Base-by-base conservation (phyloP, 352 stramenopile species). In the Phytophthora pini region DNA sequence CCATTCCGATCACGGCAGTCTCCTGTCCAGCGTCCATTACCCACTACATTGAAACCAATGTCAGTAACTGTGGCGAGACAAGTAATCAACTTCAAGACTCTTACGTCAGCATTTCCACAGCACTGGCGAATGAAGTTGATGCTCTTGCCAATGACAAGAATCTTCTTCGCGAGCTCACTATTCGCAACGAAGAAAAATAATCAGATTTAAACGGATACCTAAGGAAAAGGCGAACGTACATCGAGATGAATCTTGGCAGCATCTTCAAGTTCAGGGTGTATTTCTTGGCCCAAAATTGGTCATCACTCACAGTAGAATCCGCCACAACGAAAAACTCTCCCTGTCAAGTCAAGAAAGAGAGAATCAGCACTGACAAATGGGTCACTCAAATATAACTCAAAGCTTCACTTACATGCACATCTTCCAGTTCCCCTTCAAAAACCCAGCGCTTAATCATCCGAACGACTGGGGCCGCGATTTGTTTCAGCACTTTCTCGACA, bases 121-220 rank as follows among this genome's bases (percentile, higher is more conserved):
- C 95, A 99, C 46, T 92, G 79, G 15, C 97, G 89, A 72, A 99
- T 98, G 54, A 99, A 99, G 80, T 99, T 99, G 67, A 99, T 99
- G 41, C 94, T 98, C 72, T 99, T 99, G 38, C 98, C 98, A 40
- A 99, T 97, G 22, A 98, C 79, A 20, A 99, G 74, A 45, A 98
- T 98, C 36, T 97, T 97, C 22, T 92, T 82, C 2, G 97, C 96
- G 11, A 99, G 75, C 10, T 96, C 88, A 40, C 87, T 96, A 59
- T 32, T n/a, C 52, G 53, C 20, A 65, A 60, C 15, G 53, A 26
- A 43, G 24, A 48, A 43, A 31, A 6, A 48, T 15, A 8, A 13
- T 55, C 36, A 66, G 52, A 40, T 43, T 51, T 7, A 20, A 39
- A 11, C 27, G 22, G 9, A 38, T 20, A 51, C 1, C 4, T 13